phyloP scores from a whole-genome alignment of 805 yeast species.

The Clavispora phyllophila region DNA sequence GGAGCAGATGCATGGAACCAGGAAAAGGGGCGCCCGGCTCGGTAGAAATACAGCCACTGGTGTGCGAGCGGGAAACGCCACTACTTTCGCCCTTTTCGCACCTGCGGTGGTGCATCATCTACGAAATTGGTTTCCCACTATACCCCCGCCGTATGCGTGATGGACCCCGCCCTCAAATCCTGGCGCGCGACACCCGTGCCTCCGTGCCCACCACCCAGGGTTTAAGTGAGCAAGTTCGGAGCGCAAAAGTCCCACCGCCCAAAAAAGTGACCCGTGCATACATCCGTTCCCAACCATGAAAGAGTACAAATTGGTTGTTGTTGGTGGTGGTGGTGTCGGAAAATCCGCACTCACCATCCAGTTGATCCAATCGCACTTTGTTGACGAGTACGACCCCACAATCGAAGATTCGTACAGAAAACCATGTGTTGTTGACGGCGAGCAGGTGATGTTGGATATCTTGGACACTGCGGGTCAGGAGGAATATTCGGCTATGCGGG shows the following conservation, averaged over 20 bases:
- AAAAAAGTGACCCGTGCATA: background rate
- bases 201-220: background rate
- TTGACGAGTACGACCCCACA: slow-evolving; percentile 97
- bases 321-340: slow-evolving; percentile 99
- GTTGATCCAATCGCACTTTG: slow-evolving; percentile 89
- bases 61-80: too few species aligned
- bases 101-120: too few species aligned
- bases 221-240: background rate
- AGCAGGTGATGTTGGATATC: slow-evolving; percentile 61
- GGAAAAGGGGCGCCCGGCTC: too few species aligned
- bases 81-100: too few species aligned
- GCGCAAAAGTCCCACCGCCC: background rate
- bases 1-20: too few species aligned
- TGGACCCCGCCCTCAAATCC: too few species aligned
- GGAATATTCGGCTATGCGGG: slow-evolving; percentile 81
- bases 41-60: too few species aligned
- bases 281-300: slow-evolving; percentile 25
- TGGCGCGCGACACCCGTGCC: slow-evolving; percentile 1
- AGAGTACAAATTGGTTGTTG: slow-evolving; percentile 91
- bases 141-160: background rate
- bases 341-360: slow-evolving; percentile 95
- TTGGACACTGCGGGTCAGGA: slow-evolving; percentile 99
- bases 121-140: too few species aligned
- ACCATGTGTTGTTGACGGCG: slow-evolving; percentile 77
- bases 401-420: slow-evolving; percentile 91